Conservation (phyloP, 805 yeast species). For the Pichia kluyveri region DNA sequence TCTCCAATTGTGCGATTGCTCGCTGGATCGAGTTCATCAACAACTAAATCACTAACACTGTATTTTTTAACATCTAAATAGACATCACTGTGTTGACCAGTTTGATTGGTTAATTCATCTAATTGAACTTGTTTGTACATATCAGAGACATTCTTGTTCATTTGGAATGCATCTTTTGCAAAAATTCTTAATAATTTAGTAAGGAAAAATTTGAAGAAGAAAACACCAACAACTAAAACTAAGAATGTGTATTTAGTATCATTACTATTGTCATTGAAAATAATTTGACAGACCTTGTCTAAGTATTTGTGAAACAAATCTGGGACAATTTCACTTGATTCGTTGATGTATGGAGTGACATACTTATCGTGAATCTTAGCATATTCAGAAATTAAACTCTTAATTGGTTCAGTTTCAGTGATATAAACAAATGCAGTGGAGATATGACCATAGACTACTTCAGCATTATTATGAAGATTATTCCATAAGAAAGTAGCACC, state of each 20-base stretch:
- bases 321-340: neutral
- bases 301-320: neutral
- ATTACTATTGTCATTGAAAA: neutral
- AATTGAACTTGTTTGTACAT: slow-evolving; percentile 19
- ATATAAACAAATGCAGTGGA: neutral
- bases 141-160: slow-evolving; percentile 16
- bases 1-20: slow-evolving; percentile 10
- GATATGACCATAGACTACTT: neutral
- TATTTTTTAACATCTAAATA: slow-evolving; percentile 13
- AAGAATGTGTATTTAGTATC: slow-evolving; percentile 4
- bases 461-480: neutral
- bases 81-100: slow-evolving; percentile 4
- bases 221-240: slow-evolving; percentile 8
- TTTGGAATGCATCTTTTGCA: slow-evolving; percentile 17
- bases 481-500: neutral
- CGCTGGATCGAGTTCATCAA: slow-evolving; percentile 1
- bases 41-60: neutral
- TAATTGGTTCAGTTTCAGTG: neutral
- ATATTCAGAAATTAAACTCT: neutral
- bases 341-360: slow-evolving; percentile 3
- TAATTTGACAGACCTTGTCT: neutral
- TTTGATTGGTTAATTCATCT: neutral
- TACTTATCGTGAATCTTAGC: neutral
- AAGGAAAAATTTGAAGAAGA: slow-evolving; percentile 8
- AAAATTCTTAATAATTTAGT: slow-evolving; percentile 12